Evolutionary conservation across 805 yeast genomes (phyloP), one percentile per base, ranked within the genome.

Genomic region (Myxozyma neglecta): DNA sequence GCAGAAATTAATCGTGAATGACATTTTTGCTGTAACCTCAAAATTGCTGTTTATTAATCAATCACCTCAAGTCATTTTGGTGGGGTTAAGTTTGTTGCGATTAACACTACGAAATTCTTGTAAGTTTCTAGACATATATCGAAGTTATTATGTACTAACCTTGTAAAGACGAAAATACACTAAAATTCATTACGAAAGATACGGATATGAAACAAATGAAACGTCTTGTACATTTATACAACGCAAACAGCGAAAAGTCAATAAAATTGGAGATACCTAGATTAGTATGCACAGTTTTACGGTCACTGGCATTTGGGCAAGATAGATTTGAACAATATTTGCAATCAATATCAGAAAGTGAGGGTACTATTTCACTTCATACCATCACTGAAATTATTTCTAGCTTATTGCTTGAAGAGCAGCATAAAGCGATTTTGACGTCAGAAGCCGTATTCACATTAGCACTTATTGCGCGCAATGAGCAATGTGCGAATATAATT

Each of bases 41-140:
- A 53, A 46, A 29, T n/a, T 58, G n/a, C 24, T 58, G 16, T 16
- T 16, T 3, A 20, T 32, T 8, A 53, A 47, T 6, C 45, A 40
- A n/a, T 46, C 61, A 2, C 53, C 61, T 29, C 57, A 58, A 29
- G 57, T 53, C n/a, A 9, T 18, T 3, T 58, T 45, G 34, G 16
- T 53, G 16, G 61, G 58, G 5, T 18, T 58, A 32, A 50, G 61
- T 3, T 16, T 58, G 10, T 36, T 53, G 40, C 47, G 61, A 29
- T 47, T 49, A 35, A 8, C 40, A 6, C 20, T 58, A 14, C 35
- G 4, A 34, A 58, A 42, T 46, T 56, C 59, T 32, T 56, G 57
- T 53, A 37, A 24, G 57, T 43, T 24, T 40, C 7, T 53, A 11
- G 29, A 11, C n/a, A 11, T 10, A n/a, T n/a, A n/a, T 10, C 14